Base-by-base conservation (phyloP, 1,284 basidiomycete genomes). In the Singerocomus inundabilis region DNA sequence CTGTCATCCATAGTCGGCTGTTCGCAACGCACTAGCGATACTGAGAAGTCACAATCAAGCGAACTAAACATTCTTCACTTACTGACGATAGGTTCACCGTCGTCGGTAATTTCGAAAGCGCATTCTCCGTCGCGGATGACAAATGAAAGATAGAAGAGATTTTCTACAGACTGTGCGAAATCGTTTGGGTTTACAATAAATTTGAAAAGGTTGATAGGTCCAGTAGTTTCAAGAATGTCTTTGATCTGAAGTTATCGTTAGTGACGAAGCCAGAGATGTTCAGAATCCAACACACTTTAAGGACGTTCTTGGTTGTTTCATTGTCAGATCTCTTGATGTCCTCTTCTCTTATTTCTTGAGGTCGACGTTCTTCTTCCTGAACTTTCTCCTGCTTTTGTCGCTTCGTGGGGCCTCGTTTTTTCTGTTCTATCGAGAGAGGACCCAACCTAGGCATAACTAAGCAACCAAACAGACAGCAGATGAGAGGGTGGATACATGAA, bases 61-160 rank as follows among this genome's bases (percentile, higher is more conserved):
- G 11, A 39, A 38, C 33, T 2, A 44, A 18, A 16, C 13, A 69
- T 81, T 57, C 62, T 2, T 29, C 30, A 65, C 66, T 42, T 52
- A 93, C 92, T 85, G 33, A 93, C 80, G 7, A 85, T 70, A 4
- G 88, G 87, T 59, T 91, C 87, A 2, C 83, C 85, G 0, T 85
- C 72, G 5, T 82, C 73, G 39, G 75, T 70, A 2, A 79, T 78
- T 57, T 88, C 81, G 38, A 91, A 73, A 6, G 84, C 82, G 41
- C 85, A 91, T 61, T 82, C 83, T 12, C 87, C 90, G 58, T 96
- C 92, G 39, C 89, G 78, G 43, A 97, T 88, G 46, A 95, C 75
- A 70, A 97, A 97, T 0, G 93, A 93, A 2, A 96, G 77, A 61
- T 96, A 91, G 67, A 97, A 97, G 18, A 96, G 74, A 64, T 97